A percentile compares a stretch with the other conserved stretches of the same genome.
Evolutionary conservation across 768 basidiomycete genomes (phyloP).

Genomic region (Russula sp.): DNA sequence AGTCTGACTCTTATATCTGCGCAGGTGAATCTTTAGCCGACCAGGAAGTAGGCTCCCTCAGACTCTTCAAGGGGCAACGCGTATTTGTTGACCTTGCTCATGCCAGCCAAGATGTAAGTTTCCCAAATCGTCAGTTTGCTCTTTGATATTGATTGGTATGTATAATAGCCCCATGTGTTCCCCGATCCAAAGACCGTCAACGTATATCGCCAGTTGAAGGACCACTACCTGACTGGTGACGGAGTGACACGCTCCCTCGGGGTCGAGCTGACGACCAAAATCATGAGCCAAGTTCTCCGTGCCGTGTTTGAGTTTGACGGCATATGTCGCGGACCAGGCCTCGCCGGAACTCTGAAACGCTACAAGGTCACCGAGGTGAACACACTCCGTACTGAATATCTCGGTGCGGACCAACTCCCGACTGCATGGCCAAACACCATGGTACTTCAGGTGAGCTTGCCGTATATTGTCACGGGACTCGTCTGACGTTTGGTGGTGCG

Average conservation of each 20-base stretch:
- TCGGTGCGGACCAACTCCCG: slow-evolving; percentile 49
- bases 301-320: slow-evolving; percentile 58
- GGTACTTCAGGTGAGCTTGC: slow-evolving; percentile 50
- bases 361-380: slow-evolving; percentile 48
- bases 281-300: slow-evolving; percentile 60
- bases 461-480: not conserved
- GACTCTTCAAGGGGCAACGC: slow-evolving; percentile 47
- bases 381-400: slow-evolving; percentile 54
- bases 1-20: not conserved
- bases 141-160: slow-evolving; percentile 4
- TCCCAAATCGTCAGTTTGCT: not conserved
- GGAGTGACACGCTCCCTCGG: slow-evolving; percentile 48
- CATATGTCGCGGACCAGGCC: slow-evolving; percentile 62
- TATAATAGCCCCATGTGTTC: slow-evolving; percentile 50
- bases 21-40: slow-evolving; percentile 50
- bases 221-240: slow-evolving; percentile 50
- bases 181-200: slow-evolving; percentile 47
- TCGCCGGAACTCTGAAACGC: slow-evolving; percentile 60
- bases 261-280: slow-evolving; percentile 55
- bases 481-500: not conserved
- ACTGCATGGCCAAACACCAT: slow-evolving; percentile 68
- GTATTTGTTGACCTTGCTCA: slow-evolving; percentile 61
- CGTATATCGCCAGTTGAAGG: slow-evolving; percentile 43
- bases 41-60: slow-evolving; percentile 43
- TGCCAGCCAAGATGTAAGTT: slow-evolving; percentile 54